Base-by-base conservation (phyloP, 75 land plant genomes). In the Sequoiadendron giganteum region DNA sequence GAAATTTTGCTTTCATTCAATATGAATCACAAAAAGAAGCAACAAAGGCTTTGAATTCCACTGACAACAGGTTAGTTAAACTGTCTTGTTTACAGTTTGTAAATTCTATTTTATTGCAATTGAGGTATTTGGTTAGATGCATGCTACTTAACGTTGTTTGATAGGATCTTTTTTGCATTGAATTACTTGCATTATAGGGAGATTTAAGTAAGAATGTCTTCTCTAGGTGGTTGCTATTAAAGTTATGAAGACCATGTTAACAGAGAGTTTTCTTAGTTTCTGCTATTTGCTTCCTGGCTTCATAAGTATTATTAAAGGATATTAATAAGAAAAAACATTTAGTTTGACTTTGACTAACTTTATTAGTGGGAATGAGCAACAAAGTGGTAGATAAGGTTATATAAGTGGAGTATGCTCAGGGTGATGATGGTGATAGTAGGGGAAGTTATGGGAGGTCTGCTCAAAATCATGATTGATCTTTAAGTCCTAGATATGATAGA, bases 1-100 rank as follows among this genome's bases (percentile, higher is more conserved):
- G 91, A 88, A 92, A 92, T 85, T 92, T 92, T 91, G 93, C 93
- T 39, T 92, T 92, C 78, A 88, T 92, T 32, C 92, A 92, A 43
- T 92, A 92, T 48, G 93, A 89, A 55, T 78, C 90, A 40, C 93
- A 91, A 82, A 90, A 91, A 5, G 93, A 92, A 68, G 93, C 93
- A 68, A 92, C 93, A 58, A 91, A 92, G 83, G 93, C 93, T 21
- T 48, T 92, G 73, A 93, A 89, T 40, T 77, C 89, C 82, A 92
- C 93, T 11, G 87, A 92, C 86, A 89, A 89, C 93, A 92, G 93
- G 93, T 92, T 84, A 47, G 49, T n/a, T 80, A 36, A 36, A 38
- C 43, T 2, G 3, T 80, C 18, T 80, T 36, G 16, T 39, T 36
- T 38, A 8, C 32, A 28, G 70, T 65, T 65, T 65, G 70, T 65